Percentiles rank a stretch among this genome's conserved stretches.
phyloP scores from a whole-genome alignment of 23 red algal species.

The Pyropia haitanensis region DNA sequence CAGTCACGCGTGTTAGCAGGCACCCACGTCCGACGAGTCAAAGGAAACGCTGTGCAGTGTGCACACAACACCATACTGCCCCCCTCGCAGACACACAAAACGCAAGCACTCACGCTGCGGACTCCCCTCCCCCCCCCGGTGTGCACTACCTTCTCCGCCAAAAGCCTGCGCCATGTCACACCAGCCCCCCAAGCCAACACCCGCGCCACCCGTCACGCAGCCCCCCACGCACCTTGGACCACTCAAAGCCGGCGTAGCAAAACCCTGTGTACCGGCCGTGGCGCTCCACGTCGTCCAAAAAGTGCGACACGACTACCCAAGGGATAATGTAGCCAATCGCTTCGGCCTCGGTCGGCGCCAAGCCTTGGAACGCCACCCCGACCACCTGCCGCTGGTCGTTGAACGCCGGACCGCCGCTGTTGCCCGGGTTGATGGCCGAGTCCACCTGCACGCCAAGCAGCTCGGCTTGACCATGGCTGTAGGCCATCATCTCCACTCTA shows the following conservation, averaged over 20 bases:
- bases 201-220: too few species aligned
- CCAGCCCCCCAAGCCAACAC: too few species aligned
- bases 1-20: too few species aligned
- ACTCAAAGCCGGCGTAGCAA: slow-evolving; percentile 63
- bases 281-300: slow-evolving; percentile 67
- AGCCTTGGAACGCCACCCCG: slow-evolving; percentile 82
- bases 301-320: slow-evolving; percentile 75
- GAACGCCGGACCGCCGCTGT: slow-evolving; percentile 84
- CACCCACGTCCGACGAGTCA: too few species aligned
- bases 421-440: slow-evolving; percentile 90
- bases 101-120: too few species aligned
- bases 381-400: slow-evolving; percentile 71
- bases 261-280: slow-evolving; percentile 88
- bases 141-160: too few species aligned
- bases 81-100: too few species aligned
- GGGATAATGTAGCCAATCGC: slow-evolving; percentile 86
- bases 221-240: slow-evolving; percentile 14
- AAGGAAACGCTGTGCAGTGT: too few species aligned
- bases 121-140: too few species aligned
- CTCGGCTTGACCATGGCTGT: slow-evolving; percentile 71
- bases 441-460: slow-evolving; percentile 89
- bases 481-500: slow-evolving; percentile 76
- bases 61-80: too few species aligned
- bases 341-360: slow-evolving; percentile 72
- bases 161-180: too few species aligned